Conservation (phyloP, 2,329 filamentous ascomycete genomes). For the Ambrosiella cleistominuta region DNA sequence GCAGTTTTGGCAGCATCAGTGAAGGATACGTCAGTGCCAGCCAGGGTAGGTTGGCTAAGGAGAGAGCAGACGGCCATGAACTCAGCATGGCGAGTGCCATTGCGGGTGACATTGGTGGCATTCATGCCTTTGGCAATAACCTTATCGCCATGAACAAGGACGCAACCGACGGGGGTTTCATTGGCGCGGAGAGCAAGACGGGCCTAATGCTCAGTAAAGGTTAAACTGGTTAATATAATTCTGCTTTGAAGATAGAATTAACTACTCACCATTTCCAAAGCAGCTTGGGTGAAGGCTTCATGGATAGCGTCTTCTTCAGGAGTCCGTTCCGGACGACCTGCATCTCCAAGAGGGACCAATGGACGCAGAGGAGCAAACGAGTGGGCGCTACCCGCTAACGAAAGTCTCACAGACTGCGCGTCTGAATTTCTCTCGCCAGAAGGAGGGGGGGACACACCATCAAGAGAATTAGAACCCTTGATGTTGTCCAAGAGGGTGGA, state of each 20-base stretch:
- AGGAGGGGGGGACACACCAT: neutral
- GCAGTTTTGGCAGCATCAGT: conserved; percentile 14
- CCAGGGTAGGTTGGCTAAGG: conserved; percentile 21
- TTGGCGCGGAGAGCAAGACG: conserved; percentile 68
- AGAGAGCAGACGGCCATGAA: conserved; percentile 63
- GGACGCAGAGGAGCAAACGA: conserved; percentile 12
- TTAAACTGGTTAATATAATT: conserved; percentile 15
- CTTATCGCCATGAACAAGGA: conserved; percentile 63
- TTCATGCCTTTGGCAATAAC: conserved; percentile 90
- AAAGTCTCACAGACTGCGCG: conserved; percentile 4
- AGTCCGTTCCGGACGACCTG: conserved; percentile 12
- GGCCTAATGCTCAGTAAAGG: conserved; percentile 35
- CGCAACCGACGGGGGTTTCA: conserved; percentile 92
- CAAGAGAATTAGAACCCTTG: neutral
- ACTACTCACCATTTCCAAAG: conserved; percentile 59
- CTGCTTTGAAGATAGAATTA: neutral
- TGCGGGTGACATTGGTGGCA: conserved; percentile 77
- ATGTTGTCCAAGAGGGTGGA: neutral
- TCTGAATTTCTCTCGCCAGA: neutral
- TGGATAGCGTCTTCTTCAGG: conserved; percentile 26
- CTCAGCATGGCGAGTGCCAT: conserved; percentile 89
- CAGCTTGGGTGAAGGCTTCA: conserved; percentile 61
- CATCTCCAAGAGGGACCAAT: conserved; percentile 12
- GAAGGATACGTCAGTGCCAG: conserved; percentile 10
- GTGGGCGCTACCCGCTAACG: conserved; percentile 11